Base-by-base conservation (phyloP, 371 early-diverging fungal genomes). In the Mucor lusitanicus region DNA sequence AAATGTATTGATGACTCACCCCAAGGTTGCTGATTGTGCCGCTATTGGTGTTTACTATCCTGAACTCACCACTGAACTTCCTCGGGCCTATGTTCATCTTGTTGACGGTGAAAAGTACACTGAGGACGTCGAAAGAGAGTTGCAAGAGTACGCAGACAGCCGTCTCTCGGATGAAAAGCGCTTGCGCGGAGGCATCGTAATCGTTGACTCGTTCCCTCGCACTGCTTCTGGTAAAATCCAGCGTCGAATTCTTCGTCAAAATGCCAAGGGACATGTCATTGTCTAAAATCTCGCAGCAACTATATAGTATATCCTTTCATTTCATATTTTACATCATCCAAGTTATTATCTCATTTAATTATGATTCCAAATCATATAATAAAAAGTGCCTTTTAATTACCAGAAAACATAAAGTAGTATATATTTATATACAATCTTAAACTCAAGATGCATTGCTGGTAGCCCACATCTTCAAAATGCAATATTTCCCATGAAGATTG, bases 161-260 rank as follows among this genome's bases (percentile, higher is more conserved):
- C 71, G 80, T 17, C 85, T 92, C 2, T 87, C 91, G 1, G 76
- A 82, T n/a, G 83, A 90, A 76, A 94, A 93, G 75, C 75, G 81
- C 28, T 68, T 95, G 57, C 77, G 92, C 13, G 95, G 94, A 9
- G 95, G 94, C 0, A 78, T 91, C 21, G 75, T 72, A 11, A 81
- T 92, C 65, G 76, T 89, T 2, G 79, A 85, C 8, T 77, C 72
- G 9, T 90, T 94, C 17, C 94, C 94, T 6, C 92, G 92, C 68
- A 83, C 81, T 7, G 80, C 64, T 15, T 44, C 69, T n/a, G 77
- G 77, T 4, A 77, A 77, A 39, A 69, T 74, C 13, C 62, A 73
- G 15, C 64, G 76, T 12, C 50, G 61, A 17, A 13, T 59, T 8
- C 59, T 75, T 59, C 64, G 66, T 27, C 63, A 63, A 59, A 25